A percentile compares a stretch with the other conserved stretches of the same genome.
phyloP scores from a whole-genome alignment of 805 yeast genomes.

The Debaryomyces castellii region DNA sequence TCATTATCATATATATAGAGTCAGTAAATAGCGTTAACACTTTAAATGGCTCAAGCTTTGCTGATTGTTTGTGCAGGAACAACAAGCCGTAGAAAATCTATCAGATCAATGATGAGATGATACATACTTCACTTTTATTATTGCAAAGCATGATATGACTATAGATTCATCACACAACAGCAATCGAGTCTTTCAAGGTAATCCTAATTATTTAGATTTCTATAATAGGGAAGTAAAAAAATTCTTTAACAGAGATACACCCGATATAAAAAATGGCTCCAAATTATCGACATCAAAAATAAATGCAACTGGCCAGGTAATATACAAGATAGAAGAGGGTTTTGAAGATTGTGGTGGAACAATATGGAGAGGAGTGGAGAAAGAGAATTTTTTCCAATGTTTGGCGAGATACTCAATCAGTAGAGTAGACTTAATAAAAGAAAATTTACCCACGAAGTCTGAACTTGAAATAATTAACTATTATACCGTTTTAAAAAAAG shows the following conservation, averaged over 20 bases:
- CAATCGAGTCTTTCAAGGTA: conserved; percentile 23
- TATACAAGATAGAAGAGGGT: conserved; percentile 7
- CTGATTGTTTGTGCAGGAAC: background rate
- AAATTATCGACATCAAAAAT: conserved; percentile 10
- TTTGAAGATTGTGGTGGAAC: conserved; percentile 23
- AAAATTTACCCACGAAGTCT: conserved; percentile 41
- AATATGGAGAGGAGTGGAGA: conserved; percentile 49
- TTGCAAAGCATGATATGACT: conserved; percentile 3
- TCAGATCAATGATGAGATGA: background rate
- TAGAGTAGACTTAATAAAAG: conserved; percentile 39
- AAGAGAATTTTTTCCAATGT: conserved; percentile 49
- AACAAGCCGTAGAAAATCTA: background rate
- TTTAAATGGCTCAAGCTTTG: no score
- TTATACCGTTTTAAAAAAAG: conserved; percentile 36
- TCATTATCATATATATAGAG: background rate
- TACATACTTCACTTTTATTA: background rate
- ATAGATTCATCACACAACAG: conserved; percentile 1
- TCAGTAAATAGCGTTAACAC: background rate
- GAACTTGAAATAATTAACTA: conserved; percentile 44
- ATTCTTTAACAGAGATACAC: conserved; percentile 14
- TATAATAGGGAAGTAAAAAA: conserved; percentile 28
- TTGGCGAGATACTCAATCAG: conserved; percentile 51
- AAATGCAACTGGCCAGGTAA: conserved; percentile 13
- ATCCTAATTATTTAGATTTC: conserved; percentile 23
- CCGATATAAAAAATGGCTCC: conserved; percentile 1